phyloP scores from a whole-genome alignment of 108 stramenopile species.

The Skeletonema marinoi region DNA sequence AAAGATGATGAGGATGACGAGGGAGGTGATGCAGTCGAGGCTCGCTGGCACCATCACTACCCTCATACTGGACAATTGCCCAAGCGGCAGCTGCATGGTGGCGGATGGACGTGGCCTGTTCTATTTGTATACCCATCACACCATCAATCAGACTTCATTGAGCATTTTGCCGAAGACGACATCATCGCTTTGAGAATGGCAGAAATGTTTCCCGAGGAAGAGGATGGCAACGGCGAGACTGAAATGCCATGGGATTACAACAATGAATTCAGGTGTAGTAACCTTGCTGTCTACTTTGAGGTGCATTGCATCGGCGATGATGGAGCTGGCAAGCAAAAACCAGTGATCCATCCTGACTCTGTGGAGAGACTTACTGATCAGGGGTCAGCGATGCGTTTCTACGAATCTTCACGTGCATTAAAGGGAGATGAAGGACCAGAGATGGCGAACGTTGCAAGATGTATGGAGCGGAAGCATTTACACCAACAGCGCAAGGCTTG shows the following conservation, averaged over 20 bases:
- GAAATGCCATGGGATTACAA: conserved; percentile 86
- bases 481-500: conserved; percentile 79
- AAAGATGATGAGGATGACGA: conserved; percentile 76
- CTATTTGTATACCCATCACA: conserved; percentile 89
- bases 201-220: conserved; percentile 86
- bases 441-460: conserved; percentile 71
- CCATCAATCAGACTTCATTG: conserved; percentile 85
- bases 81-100: conserved; percentile 4
- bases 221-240: conserved; percentile 56
- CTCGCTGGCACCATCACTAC: conserved; percentile 85
- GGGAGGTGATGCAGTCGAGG: conserved; percentile 56
- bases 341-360: conserved; percentile 72
- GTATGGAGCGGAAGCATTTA: conserved; percentile 82
- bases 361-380: conserved; percentile 74
- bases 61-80: conserved; percentile 85
- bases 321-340: conserved; percentile 8
- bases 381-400: conserved; percentile 82
- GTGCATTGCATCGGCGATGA: conserved; percentile 56
- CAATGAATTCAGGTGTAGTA: conserved; percentile 85
- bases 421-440: conserved; percentile 90
- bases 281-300: conserved; percentile 89
- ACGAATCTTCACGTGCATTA: conserved; percentile 82
- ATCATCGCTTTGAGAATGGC: conserved; percentile 86
- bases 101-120: conserved; percentile 81
- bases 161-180: conserved; percentile 75